phyloP scores from a whole-genome alignment of 768 basidiomycete species.

The Leccinum disarticulatum region DNA sequence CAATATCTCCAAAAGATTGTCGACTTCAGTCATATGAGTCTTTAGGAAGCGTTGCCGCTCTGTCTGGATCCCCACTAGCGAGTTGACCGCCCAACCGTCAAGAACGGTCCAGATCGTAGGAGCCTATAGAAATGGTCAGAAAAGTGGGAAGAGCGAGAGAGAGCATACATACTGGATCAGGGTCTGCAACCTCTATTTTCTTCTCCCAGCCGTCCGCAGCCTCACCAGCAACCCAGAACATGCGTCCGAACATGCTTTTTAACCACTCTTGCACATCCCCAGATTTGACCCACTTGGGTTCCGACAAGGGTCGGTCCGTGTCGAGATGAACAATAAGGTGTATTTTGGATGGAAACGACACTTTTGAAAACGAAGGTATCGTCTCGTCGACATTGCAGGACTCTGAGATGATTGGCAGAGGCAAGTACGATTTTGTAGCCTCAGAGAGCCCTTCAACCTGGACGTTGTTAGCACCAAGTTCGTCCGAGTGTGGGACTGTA shows the following conservation, averaged over 20 bases:
- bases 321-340: slow-evolving; percentile 82
- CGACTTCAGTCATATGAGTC: slow-evolving; percentile 81
- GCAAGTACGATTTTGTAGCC: slow-evolving; percentile 65
- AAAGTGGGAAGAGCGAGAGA: not conserved
- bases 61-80: slow-evolving; percentile 66
- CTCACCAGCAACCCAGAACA: slow-evolving; percentile 84
- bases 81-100: slow-evolving; percentile 87
- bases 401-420: slow-evolving; percentile 48
- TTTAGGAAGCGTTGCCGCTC: slow-evolving; percentile 88
- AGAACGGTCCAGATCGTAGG: slow-evolving; percentile 91
- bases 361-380: slow-evolving; percentile 71
- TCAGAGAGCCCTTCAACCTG: slow-evolving; percentile 79
- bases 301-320: slow-evolving; percentile 83
- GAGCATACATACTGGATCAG: slow-evolving; percentile 77
- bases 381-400: slow-evolving; percentile 53
- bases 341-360: slow-evolving; percentile 50
- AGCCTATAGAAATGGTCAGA: slow-evolving; percentile 48
- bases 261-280: slow-evolving; percentile 95
- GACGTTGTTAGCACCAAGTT: slow-evolving; percentile 10
- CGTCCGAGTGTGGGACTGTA: slow-evolving; percentile 15
- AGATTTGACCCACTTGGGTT: slow-evolving; percentile 95
- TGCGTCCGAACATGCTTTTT: slow-evolving; percentile 81
- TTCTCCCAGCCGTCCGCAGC: slow-evolving; percentile 92
- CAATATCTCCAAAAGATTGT: slow-evolving; percentile 91
- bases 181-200: slow-evolving; percentile 89